phyloP scores from a whole-genome alignment of 495 filamentous ascomycete genomes.

The Choiromyces venosus region DNA sequence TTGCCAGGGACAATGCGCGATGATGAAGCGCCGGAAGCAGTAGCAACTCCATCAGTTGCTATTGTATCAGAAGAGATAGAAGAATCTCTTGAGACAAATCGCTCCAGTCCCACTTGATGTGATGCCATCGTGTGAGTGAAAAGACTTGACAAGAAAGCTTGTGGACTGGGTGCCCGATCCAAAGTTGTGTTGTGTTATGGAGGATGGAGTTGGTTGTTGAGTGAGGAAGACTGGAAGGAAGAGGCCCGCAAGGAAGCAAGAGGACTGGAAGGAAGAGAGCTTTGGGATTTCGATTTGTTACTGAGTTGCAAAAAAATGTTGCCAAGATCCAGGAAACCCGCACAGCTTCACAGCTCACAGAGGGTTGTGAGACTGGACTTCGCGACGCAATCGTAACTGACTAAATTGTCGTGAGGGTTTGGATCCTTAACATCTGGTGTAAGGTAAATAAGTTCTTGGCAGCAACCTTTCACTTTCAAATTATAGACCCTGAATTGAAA shows the following conservation, averaged over 20 bases:
- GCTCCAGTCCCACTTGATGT: no score
- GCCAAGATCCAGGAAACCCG: background rate
- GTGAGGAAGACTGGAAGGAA: background rate
- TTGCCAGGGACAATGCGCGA: no score
- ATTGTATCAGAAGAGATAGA: no score
- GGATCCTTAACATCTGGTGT: background rate
- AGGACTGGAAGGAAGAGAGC: background rate
- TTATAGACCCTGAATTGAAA: background rate
- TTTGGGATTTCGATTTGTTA: background rate
- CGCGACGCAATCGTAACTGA: background rate
- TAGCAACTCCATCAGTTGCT: no score
- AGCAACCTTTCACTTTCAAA: background rate
- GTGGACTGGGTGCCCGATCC: no score
- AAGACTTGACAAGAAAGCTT: no score
- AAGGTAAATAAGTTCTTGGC: background rate
- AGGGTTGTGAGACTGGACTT: background rate
- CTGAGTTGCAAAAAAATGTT: background rate
- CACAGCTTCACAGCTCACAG: background rate
- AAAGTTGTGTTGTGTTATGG: background rate
- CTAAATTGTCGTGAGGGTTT: constrained; percentile 2
- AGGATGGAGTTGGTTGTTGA: background rate
- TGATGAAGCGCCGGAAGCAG: no score
- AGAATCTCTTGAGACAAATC: no score
- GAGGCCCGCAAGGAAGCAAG: no score
- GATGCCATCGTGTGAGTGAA: no score